Percentiles rank a stretch among this genome's conserved stretches.
These are phyloP conservation scores for Mesembryanthemum crystallinum DNA, from an alignment of 148 eudicot genomes.

Conservation along the genomic window DNA sequence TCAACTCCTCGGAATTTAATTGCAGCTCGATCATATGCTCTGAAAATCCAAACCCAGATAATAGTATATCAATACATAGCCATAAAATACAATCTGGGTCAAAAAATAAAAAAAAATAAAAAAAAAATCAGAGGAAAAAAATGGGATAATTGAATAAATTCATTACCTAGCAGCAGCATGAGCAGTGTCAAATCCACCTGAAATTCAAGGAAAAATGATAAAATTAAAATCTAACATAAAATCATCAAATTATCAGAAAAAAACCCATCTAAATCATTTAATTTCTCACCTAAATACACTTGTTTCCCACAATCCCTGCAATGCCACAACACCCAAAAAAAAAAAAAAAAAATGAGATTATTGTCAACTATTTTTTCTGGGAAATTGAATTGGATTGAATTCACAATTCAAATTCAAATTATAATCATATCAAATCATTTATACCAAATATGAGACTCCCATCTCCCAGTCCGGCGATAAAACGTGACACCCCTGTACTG, in stretches of 20 bases:
- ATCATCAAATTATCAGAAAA: not conserved
- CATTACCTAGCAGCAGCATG: conserved; percentile 85
- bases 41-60: conserved; percentile 26
- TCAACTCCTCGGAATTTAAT: conserved; percentile 85
- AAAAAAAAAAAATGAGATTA: not conserved
- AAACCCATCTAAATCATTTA: not conserved
- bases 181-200: conserved; percentile 94
- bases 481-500: conserved; percentile 93
- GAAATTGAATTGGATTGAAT: not conserved
- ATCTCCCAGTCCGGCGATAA: conserved; percentile 85
- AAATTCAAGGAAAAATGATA: conserved; percentile 1
- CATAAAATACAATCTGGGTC: not conserved
- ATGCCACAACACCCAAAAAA: conserved; percentile 8
- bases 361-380: too few species aligned
- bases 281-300: conserved; percentile 70
- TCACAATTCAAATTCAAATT: not conserved
- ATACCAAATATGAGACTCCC: conserved; percentile 97
- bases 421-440: not conserved
- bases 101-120: too few species aligned
- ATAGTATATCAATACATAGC: not conserved
- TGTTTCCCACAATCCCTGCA: conserved; percentile 94
- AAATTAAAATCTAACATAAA: not conserved
- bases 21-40: conserved; percentile 93
- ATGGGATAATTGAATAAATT: not conserved
- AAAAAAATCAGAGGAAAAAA: not conserved